Evolutionary conservation across 306 rosid genomes (phyloP), one percentile per base, ranked within the genome.

Genomic region (Pachyrhizus erosus): DNA sequence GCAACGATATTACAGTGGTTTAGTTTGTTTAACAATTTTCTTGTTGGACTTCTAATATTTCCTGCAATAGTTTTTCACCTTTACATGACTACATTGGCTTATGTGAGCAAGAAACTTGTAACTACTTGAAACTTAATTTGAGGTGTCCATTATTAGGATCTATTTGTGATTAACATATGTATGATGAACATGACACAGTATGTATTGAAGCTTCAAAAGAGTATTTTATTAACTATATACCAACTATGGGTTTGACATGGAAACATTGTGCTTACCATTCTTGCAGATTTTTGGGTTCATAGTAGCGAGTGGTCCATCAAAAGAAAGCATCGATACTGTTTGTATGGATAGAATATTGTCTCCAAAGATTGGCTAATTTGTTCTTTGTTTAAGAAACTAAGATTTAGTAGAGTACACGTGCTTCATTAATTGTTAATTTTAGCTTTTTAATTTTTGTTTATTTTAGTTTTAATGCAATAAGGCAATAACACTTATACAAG

Each of bases 151-250:
- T 43, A 18, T 34, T 15, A 27, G 29, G 57, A 18, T 76, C 33
- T 80, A 55, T 42, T 13, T 17, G 11, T 45, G n/a, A 54, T 51
- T 60, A 55, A 24, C 48, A 1, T 33, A 6, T 33, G 20, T 68
- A 39, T 24, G 43, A 33, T 67, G n/a, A 48, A 48, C 49, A 57
- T 29, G 14, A 21, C 60, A 60, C 13, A 42, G 3, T 5, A 66
- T 26, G 9, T 17, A 24, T 33, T 73, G 43, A 61, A 46, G 21
- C 34, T 62, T 9, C 40, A 26, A 70, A 40, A 52, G 42, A 58
- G 51, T 78, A 27, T 70, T 54, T 79, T 57, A 11, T 80, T 55
- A 31, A 31, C 71, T 80, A 70, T 1, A 14, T 23, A 68, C 21
- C 66, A 51, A 26, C 61, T 23, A 69, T 39, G 69, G 31, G 57